Evolutionary conservation across 495 filamentous ascomycete species (phyloP).

Genomic region (Apodospora peruviana): DNA sequence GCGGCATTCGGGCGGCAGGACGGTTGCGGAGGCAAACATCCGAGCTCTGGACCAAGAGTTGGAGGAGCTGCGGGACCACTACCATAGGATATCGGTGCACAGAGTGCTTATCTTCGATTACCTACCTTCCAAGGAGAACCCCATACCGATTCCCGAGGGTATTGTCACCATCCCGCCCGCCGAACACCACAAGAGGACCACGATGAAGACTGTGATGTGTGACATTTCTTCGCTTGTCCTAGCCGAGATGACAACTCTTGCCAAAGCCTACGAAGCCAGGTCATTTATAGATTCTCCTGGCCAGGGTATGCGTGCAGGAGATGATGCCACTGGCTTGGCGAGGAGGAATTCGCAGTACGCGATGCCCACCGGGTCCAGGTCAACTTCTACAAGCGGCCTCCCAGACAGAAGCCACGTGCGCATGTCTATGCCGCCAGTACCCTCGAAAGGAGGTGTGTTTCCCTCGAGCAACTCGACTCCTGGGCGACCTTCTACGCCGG

Average conservation of each 20-base stretch:
- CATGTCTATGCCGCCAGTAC: slow-evolving; percentile 71
- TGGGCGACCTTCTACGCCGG: slow-evolving; percentile 47
- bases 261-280: slow-evolving; percentile 75
- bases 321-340: slow-evolving; percentile 27
- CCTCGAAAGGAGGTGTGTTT: slow-evolving; percentile 31
- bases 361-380: slow-evolving; percentile 33
- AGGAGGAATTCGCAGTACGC: slow-evolving; percentile 54
- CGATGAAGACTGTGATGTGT: slow-evolving; percentile 91
- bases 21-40: slow-evolving; percentile 41
- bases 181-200: slow-evolving; percentile 70
- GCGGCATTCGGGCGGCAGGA: slow-evolving; percentile 42
- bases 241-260: slow-evolving; percentile 80
- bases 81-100: slow-evolving; percentile 71
- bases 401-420: slow-evolving; percentile 49
- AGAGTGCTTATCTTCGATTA: slow-evolving; percentile 77
- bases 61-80: slow-evolving; percentile 62
- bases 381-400: slow-evolving; percentile 42
- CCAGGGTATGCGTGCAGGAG: slow-evolving; percentile 28
- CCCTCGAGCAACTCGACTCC: slow-evolving; percentile 43
- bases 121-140: slow-evolving; percentile 34
- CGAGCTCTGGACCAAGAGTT: slow-evolving; percentile 57
- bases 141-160: slow-evolving; percentile 49
- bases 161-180: slow-evolving; percentile 69
- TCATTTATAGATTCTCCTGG: slow-evolving; percentile 74
- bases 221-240: slow-evolving; percentile 81